These are phyloP conservation scores for Penicillium ucsense DNA, from an alignment of 495 filamentous ascomycete species.

Conservation along the genomic window DNA sequence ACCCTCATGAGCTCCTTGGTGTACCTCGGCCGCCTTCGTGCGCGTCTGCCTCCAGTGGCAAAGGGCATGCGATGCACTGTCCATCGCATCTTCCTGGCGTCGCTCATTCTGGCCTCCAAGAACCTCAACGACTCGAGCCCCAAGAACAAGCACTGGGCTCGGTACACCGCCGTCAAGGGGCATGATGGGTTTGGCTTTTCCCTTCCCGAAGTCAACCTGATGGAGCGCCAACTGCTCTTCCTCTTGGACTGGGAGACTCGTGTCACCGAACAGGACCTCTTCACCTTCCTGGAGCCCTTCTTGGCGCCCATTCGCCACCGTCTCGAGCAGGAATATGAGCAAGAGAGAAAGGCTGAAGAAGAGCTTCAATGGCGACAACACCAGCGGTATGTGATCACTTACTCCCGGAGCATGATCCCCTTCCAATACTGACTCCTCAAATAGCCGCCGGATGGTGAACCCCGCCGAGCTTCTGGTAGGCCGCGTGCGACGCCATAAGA, in stretches of 20 bases:
- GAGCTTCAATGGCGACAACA: conserved; percentile 26
- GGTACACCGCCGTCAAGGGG: conserved; percentile 69
- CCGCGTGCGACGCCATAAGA: conserved; percentile 34
- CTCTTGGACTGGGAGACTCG: conserved; percentile 88
- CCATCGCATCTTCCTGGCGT: conserved; percentile 78
- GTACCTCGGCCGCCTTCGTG: conserved; percentile 76
- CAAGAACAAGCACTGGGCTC: conserved; percentile 99
- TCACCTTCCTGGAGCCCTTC: conserved; percentile 80
- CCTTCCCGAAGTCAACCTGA: conserved; percentile 89
- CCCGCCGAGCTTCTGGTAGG: conserved; percentile 33
- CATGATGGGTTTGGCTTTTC: conserved; percentile 83
- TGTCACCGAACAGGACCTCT: conserved; percentile 75
- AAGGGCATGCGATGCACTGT: conserved; percentile 97
- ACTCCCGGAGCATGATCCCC: no score
- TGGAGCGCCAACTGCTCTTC: conserved; percentile 96
- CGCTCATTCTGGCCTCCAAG: conserved; percentile 69
- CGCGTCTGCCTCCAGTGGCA: conserved; percentile 80
- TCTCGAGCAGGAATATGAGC: conserved; percentile 21
- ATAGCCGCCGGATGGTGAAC: conserved; percentile 29
- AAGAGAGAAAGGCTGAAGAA: conserved; percentile 20
- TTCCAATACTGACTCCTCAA: not conserved
- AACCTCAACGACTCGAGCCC: conserved; percentile 85
- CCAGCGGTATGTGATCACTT: conserved; percentile 31
- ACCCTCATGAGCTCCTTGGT: conserved; percentile 95
- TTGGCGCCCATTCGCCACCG: conserved; percentile 66